Conservation (phyloP, 148 eudicot genomes). For the Dysphania ambrosioides region DNA sequence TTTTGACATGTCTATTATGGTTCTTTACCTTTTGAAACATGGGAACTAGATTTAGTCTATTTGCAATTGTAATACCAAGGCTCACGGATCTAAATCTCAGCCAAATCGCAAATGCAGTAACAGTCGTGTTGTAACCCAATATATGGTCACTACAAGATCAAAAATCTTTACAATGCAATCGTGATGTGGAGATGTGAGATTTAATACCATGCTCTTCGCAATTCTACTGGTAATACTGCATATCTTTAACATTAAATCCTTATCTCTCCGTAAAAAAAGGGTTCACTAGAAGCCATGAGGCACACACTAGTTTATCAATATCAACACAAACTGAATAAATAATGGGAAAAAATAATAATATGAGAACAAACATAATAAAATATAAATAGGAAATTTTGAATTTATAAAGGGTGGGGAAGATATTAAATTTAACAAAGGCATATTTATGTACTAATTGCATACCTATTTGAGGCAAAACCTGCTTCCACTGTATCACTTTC, state of each 20-base stretch:
- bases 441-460: constrained; percentile 32
- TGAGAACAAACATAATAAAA: background rate
- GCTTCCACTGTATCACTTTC: constrained; percentile 82
- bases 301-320: background rate
- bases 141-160: no score
- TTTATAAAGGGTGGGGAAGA: background rate
- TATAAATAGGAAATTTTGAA: no score
- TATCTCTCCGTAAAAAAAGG: background rate
- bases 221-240: no score
- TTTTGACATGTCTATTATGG: background rate
- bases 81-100: no score
- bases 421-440: background rate
- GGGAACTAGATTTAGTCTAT: background rate
- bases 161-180: no score
- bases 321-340: no score
- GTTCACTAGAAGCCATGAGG: background rate
- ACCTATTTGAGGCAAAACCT: constrained; percentile 86
- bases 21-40: background rate
- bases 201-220: no score
- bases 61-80: no score
- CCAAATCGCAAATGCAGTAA: no score
- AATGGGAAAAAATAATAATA: background rate
- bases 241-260: background rate
- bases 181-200: no score
- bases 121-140: no score